Evolutionary conservation across 345 rosid species (phyloP).

Genomic region (Eucalyptus caleyi): DNA sequence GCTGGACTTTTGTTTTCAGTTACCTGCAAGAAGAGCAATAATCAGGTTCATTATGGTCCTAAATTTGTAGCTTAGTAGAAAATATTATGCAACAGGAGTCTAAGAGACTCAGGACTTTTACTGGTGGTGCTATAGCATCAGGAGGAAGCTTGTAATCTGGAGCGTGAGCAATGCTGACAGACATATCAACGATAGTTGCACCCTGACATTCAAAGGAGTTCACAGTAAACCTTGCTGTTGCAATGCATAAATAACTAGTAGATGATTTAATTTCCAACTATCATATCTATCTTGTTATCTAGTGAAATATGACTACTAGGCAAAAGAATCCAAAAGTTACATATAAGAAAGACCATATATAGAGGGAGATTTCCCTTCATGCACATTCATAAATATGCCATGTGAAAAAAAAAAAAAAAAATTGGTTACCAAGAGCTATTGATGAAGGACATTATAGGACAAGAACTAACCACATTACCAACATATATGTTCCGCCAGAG

Average conservation of each 20-base stretch:
- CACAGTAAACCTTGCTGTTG: neutral
- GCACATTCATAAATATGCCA: neutral
- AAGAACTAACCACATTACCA: neutral
- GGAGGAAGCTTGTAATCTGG: conserved; percentile 81
- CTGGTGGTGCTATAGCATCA: conserved; percentile 45
- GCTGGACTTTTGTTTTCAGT: conserved; percentile 28
- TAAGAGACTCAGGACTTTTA: conserved; percentile 14
- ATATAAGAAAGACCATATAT: neutral
- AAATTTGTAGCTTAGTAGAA: neutral
- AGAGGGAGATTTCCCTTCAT: neutral
- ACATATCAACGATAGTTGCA: conserved; percentile 81
- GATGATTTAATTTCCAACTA: neutral
- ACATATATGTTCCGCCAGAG: neutral
- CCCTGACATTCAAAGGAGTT: conserved; percentile 39
- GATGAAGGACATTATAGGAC: neutral
- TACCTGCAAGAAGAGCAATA: conserved; percentile 21
- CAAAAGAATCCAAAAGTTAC: neutral
- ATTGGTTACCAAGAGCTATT: neutral
- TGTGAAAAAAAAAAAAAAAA: neutral
- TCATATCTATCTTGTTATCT: neutral
- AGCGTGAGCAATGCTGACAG: conserved; percentile 53
- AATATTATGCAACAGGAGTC: neutral
- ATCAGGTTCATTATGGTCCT: neutral
- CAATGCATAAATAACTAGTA: neutral
- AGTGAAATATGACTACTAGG: neutral